Evolutionary conservation across 495 filamentous ascomycete species (phyloP).

Genomic region (Hyaloscypha hepaticicola): DNA sequence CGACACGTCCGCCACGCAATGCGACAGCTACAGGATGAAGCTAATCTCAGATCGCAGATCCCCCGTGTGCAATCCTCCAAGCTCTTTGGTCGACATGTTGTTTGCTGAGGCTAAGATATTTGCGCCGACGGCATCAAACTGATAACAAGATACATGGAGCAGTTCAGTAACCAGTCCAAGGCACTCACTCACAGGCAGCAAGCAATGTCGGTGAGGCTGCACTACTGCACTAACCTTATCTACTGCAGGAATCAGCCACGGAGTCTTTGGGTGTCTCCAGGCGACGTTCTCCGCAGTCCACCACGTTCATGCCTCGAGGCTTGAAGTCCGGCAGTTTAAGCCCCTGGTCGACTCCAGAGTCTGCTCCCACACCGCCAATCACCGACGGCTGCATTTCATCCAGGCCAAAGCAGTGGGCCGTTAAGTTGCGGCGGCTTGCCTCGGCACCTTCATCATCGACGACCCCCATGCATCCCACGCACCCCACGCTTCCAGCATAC

Average conservation of each 20-base stretch:
- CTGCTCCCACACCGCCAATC: conserved; percentile 1
- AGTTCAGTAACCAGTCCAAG: not conserved
- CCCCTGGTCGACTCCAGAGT: not conserved
- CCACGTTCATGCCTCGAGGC: not conserved
- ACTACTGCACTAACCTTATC: not conserved
- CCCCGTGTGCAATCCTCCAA: not conserved
- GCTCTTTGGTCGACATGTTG: not conserved
- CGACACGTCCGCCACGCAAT: not conserved
- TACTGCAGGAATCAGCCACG: not conserved
- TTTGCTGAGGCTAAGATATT: not conserved
- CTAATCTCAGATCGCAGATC: conserved; percentile 1
- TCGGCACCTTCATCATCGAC: not conserved
- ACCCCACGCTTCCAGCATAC: not conserved
- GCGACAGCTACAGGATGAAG: not conserved
- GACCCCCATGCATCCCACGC: not conserved
- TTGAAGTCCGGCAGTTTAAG: not conserved
- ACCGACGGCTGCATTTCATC: not conserved
- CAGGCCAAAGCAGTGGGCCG: not conserved
- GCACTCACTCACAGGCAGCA: not conserved
- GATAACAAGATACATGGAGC: not conserved
- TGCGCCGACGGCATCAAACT: not conserved
- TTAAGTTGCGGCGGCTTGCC: not conserved
- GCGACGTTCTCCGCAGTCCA: not conserved
- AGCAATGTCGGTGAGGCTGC: conserved; percentile 6
- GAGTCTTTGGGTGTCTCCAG: not conserved